These are phyloP conservation scores for Thermothelomyces thermophilus DNA, from an alignment of 2,329 filamentous ascomycete genomes.

Conservation along the genomic window DNA sequence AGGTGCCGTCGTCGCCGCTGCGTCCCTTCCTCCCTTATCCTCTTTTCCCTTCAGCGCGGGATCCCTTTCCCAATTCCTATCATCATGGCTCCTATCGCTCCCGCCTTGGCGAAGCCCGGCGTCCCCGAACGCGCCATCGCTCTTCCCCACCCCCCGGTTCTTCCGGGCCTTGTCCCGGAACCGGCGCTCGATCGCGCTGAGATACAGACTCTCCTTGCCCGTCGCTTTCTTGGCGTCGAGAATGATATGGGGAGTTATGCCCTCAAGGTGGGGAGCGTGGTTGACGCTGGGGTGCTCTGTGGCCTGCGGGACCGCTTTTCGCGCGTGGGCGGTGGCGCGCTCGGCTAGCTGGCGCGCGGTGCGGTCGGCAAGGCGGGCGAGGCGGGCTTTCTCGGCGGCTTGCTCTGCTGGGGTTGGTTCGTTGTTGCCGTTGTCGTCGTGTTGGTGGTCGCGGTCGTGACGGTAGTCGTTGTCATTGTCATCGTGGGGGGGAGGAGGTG, in stretches of 20 bases:
- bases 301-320: conserved; percentile 41
- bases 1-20: not conserved
- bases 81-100: not conserved
- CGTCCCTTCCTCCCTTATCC: not conserved
- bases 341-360: conserved; percentile 49
- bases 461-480: not conserved
- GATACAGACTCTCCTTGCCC: conserved; percentile 67
- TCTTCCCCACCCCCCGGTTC: not conserved
- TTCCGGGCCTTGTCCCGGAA: conserved; percentile 30
- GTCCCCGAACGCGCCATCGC: too few species aligned
- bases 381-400: conserved; percentile 54
- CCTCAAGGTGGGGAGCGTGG: conserved; percentile 49
- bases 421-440: conserved; percentile 2
- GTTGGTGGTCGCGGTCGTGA: not conserved
- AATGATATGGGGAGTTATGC: conserved; percentile 60
- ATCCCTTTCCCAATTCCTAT: not conserved
- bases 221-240: conserved; percentile 72
- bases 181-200: conserved; percentile 52
- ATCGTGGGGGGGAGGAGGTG: conserved; percentile 6
- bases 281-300: conserved; percentile 53
- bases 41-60: too few species aligned
- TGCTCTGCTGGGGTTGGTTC: conserved; percentile 43
- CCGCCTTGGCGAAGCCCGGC: too few species aligned
- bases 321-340: conserved; percentile 49
- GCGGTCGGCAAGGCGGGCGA: conserved; percentile 51